Evolutionary conservation across 495 filamentous ascomycete species (phyloP).

Genomic region (Neurospora tetraspora): DNA sequence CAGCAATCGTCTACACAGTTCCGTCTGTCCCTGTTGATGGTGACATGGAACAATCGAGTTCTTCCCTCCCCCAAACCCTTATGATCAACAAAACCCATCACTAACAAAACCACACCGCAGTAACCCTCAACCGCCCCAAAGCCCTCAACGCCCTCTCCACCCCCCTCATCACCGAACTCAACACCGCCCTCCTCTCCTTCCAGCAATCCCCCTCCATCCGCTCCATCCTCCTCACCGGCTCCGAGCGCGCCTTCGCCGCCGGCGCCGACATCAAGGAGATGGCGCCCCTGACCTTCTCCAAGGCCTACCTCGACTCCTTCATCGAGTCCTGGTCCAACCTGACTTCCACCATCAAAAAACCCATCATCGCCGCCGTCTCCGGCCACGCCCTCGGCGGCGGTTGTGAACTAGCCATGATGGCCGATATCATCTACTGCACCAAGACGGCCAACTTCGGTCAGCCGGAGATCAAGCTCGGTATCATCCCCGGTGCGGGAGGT

Average conservation of each 20-base stretch:
- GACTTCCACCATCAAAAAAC: conserved; percentile 72
- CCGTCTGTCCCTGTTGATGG: no score
- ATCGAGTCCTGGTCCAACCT: conserved; percentile 88
- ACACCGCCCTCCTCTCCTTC: conserved; percentile 64
- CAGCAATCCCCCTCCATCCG: conserved; percentile 59
- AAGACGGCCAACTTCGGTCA: conserved; percentile 79
- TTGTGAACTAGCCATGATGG: conserved; percentile 97
- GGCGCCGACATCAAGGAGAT: conserved; percentile 99
- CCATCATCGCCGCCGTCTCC: conserved; percentile 86
- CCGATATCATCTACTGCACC: conserved; percentile 87
- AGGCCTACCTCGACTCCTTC: conserved; percentile 78
- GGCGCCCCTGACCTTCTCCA: conserved; percentile 75
- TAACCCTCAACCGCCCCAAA: conserved; percentile 92
- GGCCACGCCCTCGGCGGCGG: conserved; percentile 91
- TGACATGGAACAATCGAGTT: no score
- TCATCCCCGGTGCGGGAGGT: conserved; percentile 86
- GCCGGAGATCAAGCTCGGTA: conserved; percentile 90
- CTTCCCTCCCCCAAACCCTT: no score
- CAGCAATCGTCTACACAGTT: no score
- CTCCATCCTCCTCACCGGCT: conserved; percentile 80
- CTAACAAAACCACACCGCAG: no score
- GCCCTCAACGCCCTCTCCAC: conserved; percentile 86
- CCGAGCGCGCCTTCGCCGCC: conserved; percentile 81
- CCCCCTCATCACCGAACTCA: conserved; percentile 82
- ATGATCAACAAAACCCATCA: no score